phyloP scores from a whole-genome alignment of 257 asterid species.

The Solanum tarijense region DNA sequence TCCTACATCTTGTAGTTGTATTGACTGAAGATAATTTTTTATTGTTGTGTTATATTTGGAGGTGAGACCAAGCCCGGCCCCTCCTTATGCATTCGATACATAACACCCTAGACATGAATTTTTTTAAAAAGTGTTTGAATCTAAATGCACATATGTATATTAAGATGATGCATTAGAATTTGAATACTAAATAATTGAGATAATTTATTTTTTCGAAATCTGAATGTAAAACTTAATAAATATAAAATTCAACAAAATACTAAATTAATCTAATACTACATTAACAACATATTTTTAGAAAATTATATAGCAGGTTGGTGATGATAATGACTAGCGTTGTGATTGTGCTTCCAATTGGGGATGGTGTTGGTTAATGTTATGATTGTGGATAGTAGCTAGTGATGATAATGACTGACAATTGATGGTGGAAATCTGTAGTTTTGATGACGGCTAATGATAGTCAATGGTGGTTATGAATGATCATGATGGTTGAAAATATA shows the following conservation, averaged over 20 bases:
- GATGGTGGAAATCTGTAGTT: too few relatives aligned
- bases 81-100: too few relatives aligned
- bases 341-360: not conserved
- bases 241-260: not conserved
- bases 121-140: not conserved
- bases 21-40: too few relatives aligned
- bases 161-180: not conserved
- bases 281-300: not conserved
- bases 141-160: not conserved
- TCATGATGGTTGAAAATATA: not conserved
- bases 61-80: too few relatives aligned
- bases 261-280: not conserved
- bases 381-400: not conserved
- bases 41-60: too few relatives aligned
- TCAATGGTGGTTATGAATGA: not conserved
- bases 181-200: not conserved
- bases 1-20: too few relatives aligned
- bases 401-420: not conserved
- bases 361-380: not conserved
- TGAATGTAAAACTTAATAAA: not conserved
- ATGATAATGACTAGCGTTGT: not conserved
- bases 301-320: not conserved
- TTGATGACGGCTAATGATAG: too few relatives aligned
- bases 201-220: not conserved
- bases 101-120: too few relatives aligned